Base-by-base conservation (phyloP, 371 early-diverging fungal genomes). In the Chytridium lagenaria region DNA sequence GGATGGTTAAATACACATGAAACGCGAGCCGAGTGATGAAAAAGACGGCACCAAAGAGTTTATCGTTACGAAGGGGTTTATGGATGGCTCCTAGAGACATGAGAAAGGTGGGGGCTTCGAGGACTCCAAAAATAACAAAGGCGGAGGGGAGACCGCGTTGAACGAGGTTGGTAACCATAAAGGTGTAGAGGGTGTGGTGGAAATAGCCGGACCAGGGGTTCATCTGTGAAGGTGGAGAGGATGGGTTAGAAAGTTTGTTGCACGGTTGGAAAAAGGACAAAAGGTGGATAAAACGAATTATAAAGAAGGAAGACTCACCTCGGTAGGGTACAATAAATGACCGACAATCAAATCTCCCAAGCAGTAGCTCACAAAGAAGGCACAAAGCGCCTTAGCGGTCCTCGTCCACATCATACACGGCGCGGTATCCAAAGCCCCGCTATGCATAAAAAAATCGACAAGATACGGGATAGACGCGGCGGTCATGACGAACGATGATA, bases 31-130 rank as follows among this genome's bases (percentile, higher is more conserved):
- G 68, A 1, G 87, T 86, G 28, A 71, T 38, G 59, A 85, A 85
- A 59, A 86, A 86, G n/a, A 72, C 70, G 12, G 70, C 38, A 3
- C 82, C 81, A 79, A 86, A 86, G 50, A 86, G 67, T 1, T 50
- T 30, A 39, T 86, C 87, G 75, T 73, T 77, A 5, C 85, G 68
- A 59, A 80, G 80, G 1, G 73, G 31, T 50, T 74, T 77, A 68
- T 79, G 33, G 33, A 86, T 65, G n/a, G 78, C 68, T 16, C 87
- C 87, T 19, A 82, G 23, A 1, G 87, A 81, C 68, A 86, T 59
- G 0, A 86, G 37, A 22, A 82, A 66, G 0, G 87, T 86, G 7
- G 87, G 87, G 3, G 86, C 63, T 44, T 86, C 87, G 59, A 85
- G 80, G 50, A 84, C 71, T 16, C 78, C 78, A 31, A 80, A 66